Evolutionary conservation across 495 filamentous ascomycete species (phyloP).

Genomic region (Hypoxylon cercidicola): DNA sequence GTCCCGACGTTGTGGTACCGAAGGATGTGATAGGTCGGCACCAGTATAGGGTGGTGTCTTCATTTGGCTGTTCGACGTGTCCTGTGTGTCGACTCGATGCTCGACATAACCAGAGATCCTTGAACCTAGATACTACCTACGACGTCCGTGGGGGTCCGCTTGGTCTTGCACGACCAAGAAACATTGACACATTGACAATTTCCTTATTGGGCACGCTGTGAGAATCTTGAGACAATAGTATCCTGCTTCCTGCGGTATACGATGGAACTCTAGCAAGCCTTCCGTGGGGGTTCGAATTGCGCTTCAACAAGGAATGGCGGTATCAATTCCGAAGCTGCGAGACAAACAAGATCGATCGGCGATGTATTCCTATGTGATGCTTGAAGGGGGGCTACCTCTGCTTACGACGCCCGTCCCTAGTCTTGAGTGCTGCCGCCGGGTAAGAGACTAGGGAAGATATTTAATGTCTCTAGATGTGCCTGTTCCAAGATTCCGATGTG

Average conservation of each 20-base stretch:
- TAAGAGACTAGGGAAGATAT: conserved; percentile 5
- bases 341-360: conserved; percentile 6
- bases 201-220: conserved; percentile 7
- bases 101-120: conserved; percentile 2
- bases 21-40: conserved; percentile 11
- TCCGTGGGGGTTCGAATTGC: conserved; percentile 17
- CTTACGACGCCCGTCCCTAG: neutral
- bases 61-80: conserved; percentile 27
- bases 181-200: neutral
- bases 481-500: neutral
- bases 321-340: neutral
- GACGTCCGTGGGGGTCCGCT: conserved; percentile 10
- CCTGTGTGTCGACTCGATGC: conserved; percentile 17
- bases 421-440: neutral
- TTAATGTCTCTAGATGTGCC: conserved; percentile 10
- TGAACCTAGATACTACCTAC: neutral
- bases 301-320: neutral
- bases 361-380: neutral
- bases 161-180: conserved; percentile 1
- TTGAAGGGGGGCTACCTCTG: conserved; percentile 6
- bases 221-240: neutral
- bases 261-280: conserved; percentile 1
- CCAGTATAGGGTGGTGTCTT: conserved; percentile 20
- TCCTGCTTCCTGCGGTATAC: conserved; percentile 3
- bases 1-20: conserved; percentile 21